Percentiles rank a stretch among this genome's conserved stretches.
Evolutionary conservation across 1,284 basidiomycete species (phyloP).

Genomic region (Apiotrichum montevideense): DNA sequence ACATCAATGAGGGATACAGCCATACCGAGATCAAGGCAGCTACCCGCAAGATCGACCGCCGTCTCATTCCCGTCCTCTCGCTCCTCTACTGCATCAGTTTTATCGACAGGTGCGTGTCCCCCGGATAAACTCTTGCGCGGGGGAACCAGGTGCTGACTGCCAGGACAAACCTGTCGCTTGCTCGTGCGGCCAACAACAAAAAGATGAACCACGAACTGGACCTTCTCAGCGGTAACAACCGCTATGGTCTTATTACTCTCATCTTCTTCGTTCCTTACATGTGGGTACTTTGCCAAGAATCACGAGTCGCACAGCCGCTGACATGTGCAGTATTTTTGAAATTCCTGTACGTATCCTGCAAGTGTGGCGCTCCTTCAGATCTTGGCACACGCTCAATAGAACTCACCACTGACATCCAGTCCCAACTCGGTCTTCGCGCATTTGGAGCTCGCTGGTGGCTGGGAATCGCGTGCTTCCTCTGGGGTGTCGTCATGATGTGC

Average conservation of each 20-base stretch:
- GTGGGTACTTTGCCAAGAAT: no score
- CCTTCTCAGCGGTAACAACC: conserved; percentile 25
- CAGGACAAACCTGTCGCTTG: conserved; percentile 22
- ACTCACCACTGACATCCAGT: not conserved
- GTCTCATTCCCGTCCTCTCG: conserved; percentile 14
- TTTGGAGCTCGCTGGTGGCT: conserved; percentile 18
- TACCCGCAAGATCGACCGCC: conserved; percentile 11
- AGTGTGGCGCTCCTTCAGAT: not conserved
- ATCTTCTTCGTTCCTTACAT: not conserved
- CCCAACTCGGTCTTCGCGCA: conserved; percentile 24
- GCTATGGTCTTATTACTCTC: conserved; percentile 37
- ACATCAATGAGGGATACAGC: conserved; percentile 12
- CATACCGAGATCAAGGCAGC: not conserved
- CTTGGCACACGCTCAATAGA: not conserved
- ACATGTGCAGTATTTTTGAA: not conserved
- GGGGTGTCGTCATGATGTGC: conserved; percentile 46
- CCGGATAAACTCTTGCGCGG: no score
- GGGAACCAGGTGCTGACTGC: conserved; percentile 7
- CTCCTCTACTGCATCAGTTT: conserved; percentile 8
- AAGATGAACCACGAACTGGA: conserved; percentile 28
- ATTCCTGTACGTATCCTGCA: not conserved
- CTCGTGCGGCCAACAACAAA: conserved; percentile 10
- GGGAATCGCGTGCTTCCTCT: conserved; percentile 20
- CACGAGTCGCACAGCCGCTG: not conserved
- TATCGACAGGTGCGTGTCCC: no score